Conservation (phyloP, 202 grass and related monocot genomes). For the Elaeis oleifera region DNA sequence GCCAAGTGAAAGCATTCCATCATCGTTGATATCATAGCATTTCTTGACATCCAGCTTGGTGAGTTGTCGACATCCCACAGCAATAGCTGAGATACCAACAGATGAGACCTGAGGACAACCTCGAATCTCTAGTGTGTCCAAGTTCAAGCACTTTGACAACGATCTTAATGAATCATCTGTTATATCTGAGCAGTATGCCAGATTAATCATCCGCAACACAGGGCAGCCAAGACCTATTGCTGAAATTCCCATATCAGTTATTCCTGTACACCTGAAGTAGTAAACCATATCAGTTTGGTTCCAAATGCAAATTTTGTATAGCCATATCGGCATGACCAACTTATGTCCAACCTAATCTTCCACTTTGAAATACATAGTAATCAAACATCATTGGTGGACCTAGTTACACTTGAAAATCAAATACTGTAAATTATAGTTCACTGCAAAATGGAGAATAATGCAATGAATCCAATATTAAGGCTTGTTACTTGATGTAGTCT, state of each 20-base stretch:
- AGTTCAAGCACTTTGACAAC: conserved; percentile 58
- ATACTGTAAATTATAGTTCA: neutral
- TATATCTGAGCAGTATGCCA: conserved; percentile 74
- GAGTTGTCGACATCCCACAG: conserved; percentile 52
- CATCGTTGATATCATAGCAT: conserved; percentile 61
- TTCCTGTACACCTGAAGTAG: conserved; percentile 47
- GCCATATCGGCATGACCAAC: neutral
- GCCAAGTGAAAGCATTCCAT: conserved; percentile 62
- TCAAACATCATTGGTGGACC: neutral
- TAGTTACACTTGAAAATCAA: neutral
- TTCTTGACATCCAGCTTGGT: conserved; percentile 81
- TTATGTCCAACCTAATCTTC: neutral
- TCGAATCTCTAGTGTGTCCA: conserved; percentile 69
- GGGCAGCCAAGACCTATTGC: conserved; percentile 56
- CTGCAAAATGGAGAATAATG: too few species aligned
- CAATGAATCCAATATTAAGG: too few species aligned
- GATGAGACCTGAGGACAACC: conserved; percentile 51
- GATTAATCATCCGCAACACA: conserved; percentile 52
- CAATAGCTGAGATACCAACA: conserved; percentile 41
- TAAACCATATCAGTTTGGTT: conserved; percentile 4
- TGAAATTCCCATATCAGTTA: conserved; percentile 57
- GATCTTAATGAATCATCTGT: conserved; percentile 45
- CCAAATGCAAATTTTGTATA: too few species aligned
- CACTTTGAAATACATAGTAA: too few species aligned
- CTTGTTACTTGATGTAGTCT: too few species aligned